Percentiles rank a stretch among this genome's conserved stretches.
These are phyloP conservation scores for Viola pubescens DNA, from an alignment of 441 rosid genomes.

Conservation along the genomic window DNA sequence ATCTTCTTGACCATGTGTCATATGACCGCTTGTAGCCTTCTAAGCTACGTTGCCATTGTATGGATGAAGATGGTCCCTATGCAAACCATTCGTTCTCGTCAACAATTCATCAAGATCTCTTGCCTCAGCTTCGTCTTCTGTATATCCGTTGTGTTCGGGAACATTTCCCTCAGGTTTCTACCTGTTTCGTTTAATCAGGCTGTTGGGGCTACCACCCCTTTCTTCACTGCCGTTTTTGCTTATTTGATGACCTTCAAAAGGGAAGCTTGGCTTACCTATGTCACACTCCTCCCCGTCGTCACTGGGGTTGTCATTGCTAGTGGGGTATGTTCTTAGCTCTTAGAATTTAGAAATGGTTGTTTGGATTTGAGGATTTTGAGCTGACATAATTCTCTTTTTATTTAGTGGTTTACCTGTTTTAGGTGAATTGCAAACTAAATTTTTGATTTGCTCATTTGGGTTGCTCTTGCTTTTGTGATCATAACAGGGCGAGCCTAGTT, in stretches of 20 bases:
- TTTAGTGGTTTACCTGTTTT: not conserved
- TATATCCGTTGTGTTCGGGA: conserved; percentile 85
- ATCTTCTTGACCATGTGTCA: conserved; percentile 93
- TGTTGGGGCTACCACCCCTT: conserved; percentile 88
- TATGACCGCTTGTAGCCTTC: conserved; percentile 83
- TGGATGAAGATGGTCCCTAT: conserved; percentile 91
- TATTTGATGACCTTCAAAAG: conserved; percentile 67
- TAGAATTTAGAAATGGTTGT: not conserved
- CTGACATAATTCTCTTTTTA: not conserved
- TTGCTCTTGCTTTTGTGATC: conserved; percentile 2
- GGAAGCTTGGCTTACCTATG: conserved; percentile 88
- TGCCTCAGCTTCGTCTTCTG: conserved; percentile 77
- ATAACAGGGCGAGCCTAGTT: conserved; percentile 82
- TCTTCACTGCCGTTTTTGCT: conserved; percentile 85
- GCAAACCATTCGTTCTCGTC: conserved; percentile 76
- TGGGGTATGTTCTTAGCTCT: not conserved
- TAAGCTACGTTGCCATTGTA: conserved; percentile 77
- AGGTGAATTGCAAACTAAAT: not conserved
- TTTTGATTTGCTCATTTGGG: not conserved
- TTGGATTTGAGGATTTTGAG: not conserved
- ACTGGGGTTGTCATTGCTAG: conserved; percentile 68
- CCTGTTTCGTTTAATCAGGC: conserved; percentile 91
- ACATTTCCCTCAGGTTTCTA: conserved; percentile 61
- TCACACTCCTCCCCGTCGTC: conserved; percentile 77
- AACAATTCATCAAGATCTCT: conserved; percentile 77